Percentiles rank a stretch among this genome's conserved stretches.
Evolutionary conservation across 2,329 filamentous ascomycete genomes (phyloP).

Genomic region (Botryosphaeria agaves): DNA sequence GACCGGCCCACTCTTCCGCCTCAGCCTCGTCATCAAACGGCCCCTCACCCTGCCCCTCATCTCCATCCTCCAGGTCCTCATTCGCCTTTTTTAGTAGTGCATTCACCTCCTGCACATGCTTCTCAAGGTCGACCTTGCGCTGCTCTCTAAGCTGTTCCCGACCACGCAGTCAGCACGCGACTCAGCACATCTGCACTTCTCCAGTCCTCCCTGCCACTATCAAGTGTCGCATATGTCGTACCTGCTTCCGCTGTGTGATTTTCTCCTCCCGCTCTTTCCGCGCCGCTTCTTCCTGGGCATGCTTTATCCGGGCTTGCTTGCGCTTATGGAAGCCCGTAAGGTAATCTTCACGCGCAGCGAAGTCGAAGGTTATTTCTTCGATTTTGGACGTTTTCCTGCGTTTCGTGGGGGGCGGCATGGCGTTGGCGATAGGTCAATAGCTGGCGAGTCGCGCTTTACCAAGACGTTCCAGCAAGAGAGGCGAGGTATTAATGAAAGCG

Average conservation of each 20-base stretch:
- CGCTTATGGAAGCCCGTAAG: conserved; percentile 95
- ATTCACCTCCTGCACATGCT: conserved; percentile 65
- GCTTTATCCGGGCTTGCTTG: conserved; percentile 69
- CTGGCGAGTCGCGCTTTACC: too few relatives aligned
- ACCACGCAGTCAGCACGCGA: not conserved
- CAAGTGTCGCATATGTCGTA: conserved; percentile 21
- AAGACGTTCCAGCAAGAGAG: too few relatives aligned
- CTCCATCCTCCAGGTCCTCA: conserved; percentile 18
- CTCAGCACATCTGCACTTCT: not conserved
- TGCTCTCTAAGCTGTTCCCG: conserved; percentile 57
- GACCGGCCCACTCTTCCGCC: conserved; percentile 10
- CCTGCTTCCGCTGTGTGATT: conserved; percentile 57
- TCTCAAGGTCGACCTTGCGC: conserved; percentile 62
- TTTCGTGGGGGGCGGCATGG: conserved; percentile 43
- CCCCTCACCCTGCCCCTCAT: conserved; percentile 12
- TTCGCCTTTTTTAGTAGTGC: conserved; percentile 45
- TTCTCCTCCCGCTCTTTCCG: conserved; percentile 65
- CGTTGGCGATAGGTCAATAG: too few relatives aligned
- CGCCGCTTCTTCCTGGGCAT: conserved; percentile 65
- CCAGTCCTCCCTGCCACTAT: not conserved
- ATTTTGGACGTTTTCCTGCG: conserved; percentile 46
- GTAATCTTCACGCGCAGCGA: conserved; percentile 63
- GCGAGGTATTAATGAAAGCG: too few relatives aligned
- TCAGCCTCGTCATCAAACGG: conserved; percentile 15
- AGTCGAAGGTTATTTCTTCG: conserved; percentile 78